Evolutionary conservation across 2,329 filamentous ascomycete species (phyloP).

Genomic region (Diaporthe velutina): DNA sequence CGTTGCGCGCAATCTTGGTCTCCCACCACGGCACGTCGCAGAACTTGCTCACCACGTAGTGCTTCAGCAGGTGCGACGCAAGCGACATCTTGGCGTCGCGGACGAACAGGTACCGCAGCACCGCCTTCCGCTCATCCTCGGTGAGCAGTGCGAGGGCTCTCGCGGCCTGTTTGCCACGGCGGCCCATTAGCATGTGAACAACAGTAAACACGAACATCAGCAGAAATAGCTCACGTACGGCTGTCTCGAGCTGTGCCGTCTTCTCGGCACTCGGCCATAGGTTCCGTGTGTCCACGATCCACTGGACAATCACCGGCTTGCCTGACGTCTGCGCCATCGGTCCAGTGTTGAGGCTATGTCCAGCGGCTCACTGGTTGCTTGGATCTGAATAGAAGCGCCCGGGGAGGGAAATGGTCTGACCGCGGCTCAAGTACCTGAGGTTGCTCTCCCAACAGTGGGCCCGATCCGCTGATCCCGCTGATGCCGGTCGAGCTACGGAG

Average conservation of each 20-base stretch:
- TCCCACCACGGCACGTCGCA: conserved; percentile 71
- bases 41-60: conserved; percentile 73
- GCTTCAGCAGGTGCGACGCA: conserved; percentile 80
- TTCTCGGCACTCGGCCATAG: conserved; percentile 67
- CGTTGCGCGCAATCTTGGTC: conserved; percentile 68
- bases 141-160: conserved; percentile 66
- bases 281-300: conserved; percentile 71
- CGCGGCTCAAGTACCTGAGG: neutral
- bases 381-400: neutral
- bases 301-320: conserved; percentile 64
- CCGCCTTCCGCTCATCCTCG: conserved; percentile 66
- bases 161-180: conserved; percentile 57
- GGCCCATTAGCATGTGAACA: neutral
- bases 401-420: neutral
- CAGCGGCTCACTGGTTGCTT: conserved; percentile 32
- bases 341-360: conserved; percentile 9
- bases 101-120: conserved; percentile 74
- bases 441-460: conserved; percentile 19
- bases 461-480: conserved; percentile 31
- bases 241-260: conserved; percentile 61
- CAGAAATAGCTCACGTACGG: conserved; percentile 52
- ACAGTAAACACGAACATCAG: neutral
- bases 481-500: conserved; percentile 32
- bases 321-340: conserved; percentile 38
- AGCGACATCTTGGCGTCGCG: conserved; percentile 82